Evolutionary conservation across 352 stramenopile species (phyloP), one percentile per base, ranked within the genome.

Genomic region (Blastocystis sp.): DNA sequence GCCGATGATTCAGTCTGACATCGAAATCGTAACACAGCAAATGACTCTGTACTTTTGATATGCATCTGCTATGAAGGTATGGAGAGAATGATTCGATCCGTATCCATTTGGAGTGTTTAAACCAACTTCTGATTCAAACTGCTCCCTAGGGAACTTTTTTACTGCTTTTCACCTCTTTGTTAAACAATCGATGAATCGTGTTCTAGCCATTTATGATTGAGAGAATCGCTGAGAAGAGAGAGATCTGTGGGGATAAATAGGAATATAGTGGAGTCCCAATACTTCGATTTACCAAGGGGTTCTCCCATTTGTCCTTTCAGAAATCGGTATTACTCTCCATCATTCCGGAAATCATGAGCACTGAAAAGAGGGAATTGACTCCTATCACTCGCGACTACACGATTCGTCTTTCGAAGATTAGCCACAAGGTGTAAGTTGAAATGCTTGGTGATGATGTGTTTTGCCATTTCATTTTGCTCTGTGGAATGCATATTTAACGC

Each of bases 361-460:
- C 45, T 81, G 70, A 63, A 64, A 81, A 91, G 56, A 90, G 79
- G 47, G 56, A 90, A 82, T 76, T 79, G 55, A 53, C 63, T 88
- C 62, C 95, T 87, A 96, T 98, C 76, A 97, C 95, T 79, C 95
- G 96, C 91, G 96, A 98, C 93, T 98, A 98, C 94, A 99, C 97
- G 75, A 98, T 99, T 93, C 97, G 98, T 93, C 94, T 99, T 82
- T 95, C 98, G 93, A 99, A 99, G 95, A 92, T 95, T 91, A 93
- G 98, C 85, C 95, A 98, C 92, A 94, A 93, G 85, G 90, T 93
- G 37, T 90, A 82, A 88, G 87, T 91, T 91, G 91, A 91, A 30
- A 55, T 73, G 54, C 47, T 82, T 89, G 73, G 91, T 78, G 73
- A 16, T 93, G 93, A 90, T 11, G 30, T 30, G 26, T 79, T 75